Evolutionary conservation across 495 filamentous ascomycete genomes (phyloP), one percentile per base, ranked within the genome.

Genomic region (Xylaria scruposa): DNA sequence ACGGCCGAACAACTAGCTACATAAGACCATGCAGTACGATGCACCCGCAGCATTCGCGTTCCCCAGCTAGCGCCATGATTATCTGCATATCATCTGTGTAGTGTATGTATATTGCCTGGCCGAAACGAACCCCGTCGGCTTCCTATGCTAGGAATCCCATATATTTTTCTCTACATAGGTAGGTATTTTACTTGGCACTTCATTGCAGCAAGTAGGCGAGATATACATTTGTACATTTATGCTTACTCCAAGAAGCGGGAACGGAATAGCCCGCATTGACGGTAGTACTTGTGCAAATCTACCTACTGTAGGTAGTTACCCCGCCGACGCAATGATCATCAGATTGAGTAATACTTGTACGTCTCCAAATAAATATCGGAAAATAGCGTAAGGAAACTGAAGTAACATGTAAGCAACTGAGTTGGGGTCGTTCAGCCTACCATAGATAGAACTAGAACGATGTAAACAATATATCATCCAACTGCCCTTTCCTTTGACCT

Each of bases 11-110:
- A 3, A 31, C 53, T 10, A 31, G 24, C 21, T 31, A 56, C 26
- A 15, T 6, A 31, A 13, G 53, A 26, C 53, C 53, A 56, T 56
- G 53, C 53, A 56, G 21, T 40, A 6, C 21, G 61, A 24, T 44
- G 40, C 60, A 63, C 60, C 38, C 38, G 61, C 61, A 64, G 61
- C 61, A 40, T 64, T 46, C 42, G 61, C 61, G 42, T 63, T 5
- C 17, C 24, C 42, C 42, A 49, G 21, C 13, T 42, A 24, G 40
- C 59, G 33, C n/a, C 24, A 29, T 64, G 38, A 64, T 64, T 53
- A 66, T 53, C 63, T 66, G 46, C 63, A 66, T 31, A 5, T 44
- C 40, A 64, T 44, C 3, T 29, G 36, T 38, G 36, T 36, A 36
- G 31, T n/a, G 31, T 36, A 36, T 6, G 3, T 60, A 38, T 17